Conservation (phyloP, 2,329 filamentous ascomycete species). For the Alternaria panax region DNA sequence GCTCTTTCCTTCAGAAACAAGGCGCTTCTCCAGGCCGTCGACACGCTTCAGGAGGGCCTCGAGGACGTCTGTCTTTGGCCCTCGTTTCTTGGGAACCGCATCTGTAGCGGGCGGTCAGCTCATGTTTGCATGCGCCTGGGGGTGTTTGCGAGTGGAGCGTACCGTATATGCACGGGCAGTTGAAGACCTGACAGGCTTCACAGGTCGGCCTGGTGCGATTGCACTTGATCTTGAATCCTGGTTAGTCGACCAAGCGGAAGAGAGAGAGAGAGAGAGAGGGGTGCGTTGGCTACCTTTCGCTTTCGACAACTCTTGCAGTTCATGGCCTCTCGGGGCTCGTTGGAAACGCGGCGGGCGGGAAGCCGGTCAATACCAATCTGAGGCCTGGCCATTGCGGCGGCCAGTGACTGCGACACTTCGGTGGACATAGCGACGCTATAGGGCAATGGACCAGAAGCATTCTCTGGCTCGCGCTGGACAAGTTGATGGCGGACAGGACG, state of each 20-base stretch:
- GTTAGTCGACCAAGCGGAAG: conserved; percentile 18
- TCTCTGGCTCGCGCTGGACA: conserved; percentile 32
- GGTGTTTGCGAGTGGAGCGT: conserved; percentile 30
- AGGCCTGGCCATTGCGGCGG: conserved; percentile 69
- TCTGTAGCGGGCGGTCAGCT: conserved; percentile 60
- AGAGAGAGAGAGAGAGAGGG: not conserved
- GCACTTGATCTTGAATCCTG: conserved; percentile 78
- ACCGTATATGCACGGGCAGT: conserved; percentile 90
- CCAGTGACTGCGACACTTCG: conserved; percentile 41
- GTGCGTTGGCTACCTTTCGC: conserved; percentile 83
- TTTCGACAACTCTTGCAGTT: conserved; percentile 96
- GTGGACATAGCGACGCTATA: conserved; percentile 38
- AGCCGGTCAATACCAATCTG: conserved; percentile 84
- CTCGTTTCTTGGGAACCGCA: conserved; percentile 87
- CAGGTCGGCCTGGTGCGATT: conserved; percentile 84
- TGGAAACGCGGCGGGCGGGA: conserved; percentile 72
- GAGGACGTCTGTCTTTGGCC: conserved; percentile 87
- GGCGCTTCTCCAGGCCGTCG: conserved; percentile 80
- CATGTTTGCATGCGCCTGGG: conserved; percentile 9
- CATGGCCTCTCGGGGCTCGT: conserved; percentile 87
- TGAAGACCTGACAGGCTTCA: conserved; percentile 88
- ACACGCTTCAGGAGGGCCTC: conserved; percentile 85
- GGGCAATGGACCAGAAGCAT: conserved; percentile 42
- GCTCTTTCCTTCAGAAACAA: conserved; percentile 65
- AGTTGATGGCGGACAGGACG: conserved; percentile 26